These are phyloP conservation scores for Coriolopsis trogii DNA, from an alignment of 1,284 basidiomycete genomes.

Conservation along the genomic window DNA sequence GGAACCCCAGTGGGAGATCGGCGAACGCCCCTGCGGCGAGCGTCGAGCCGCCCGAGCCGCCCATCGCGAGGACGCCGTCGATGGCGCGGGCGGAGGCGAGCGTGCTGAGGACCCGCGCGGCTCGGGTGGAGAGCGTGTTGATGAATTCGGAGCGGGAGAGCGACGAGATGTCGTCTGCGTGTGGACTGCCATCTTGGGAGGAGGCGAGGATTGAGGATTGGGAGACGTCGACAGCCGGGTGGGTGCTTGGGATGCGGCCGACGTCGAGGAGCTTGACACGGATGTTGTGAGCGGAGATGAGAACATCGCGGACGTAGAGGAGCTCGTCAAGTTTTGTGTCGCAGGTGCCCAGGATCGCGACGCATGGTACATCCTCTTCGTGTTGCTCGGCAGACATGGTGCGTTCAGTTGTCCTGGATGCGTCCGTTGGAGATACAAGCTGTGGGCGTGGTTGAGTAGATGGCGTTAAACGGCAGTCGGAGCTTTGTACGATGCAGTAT, in stretches of 20 bases:
- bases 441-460: too few species aligned
- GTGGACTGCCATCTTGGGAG: too few species aligned
- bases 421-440: too few species aligned
- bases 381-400: too few species aligned
- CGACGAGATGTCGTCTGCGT: conserved; percentile 15
- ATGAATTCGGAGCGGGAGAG: conserved; percentile 25
- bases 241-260: conserved; percentile 20
- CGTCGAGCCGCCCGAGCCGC: conserved; percentile 28
- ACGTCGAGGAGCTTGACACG: conserved; percentile 28
- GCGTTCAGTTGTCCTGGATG: neutral
- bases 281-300: conserved; percentile 16
- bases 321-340: conserved; percentile 31
- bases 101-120: conserved; percentile 11
- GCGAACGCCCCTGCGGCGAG: conserved; percentile 27
- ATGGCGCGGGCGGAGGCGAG: conserved; percentile 11
- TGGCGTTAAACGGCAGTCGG: too few species aligned
- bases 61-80: conserved; percentile 23
- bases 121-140: conserved; percentile 18
- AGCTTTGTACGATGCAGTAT: too few species aligned
- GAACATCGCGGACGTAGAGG: conserved; percentile 22
- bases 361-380: conserved; percentile 9
- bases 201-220: conserved; percentile 21
- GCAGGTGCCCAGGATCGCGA: conserved; percentile 28
- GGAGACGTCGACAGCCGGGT: conserved; percentile 22
- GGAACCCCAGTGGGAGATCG: conserved; percentile 27